Percentiles rank a stretch among this genome's conserved stretches.
Conservation (phyloP, 202 grass and related monocot genomes). For the Zizania palustris region DNA sequence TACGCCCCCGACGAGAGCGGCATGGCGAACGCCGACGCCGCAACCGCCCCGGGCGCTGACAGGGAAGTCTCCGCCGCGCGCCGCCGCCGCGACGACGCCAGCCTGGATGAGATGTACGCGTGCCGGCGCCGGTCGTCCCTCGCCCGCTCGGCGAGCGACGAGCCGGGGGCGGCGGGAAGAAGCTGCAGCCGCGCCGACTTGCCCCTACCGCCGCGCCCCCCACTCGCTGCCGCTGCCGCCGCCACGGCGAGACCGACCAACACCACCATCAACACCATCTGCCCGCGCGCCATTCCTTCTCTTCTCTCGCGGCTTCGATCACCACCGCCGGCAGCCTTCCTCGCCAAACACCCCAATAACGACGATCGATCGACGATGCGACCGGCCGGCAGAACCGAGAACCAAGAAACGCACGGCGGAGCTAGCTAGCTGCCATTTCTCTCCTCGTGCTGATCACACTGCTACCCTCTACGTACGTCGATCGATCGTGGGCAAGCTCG, state of each 20-base stretch:
- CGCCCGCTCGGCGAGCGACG: constrained; percentile 36
- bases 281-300: constrained; percentile 23
- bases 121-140: constrained; percentile 37
- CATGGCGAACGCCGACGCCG: constrained; percentile 66
- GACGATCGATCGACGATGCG: no score
- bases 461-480: neutral
- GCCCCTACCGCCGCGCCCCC: neutral
- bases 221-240: neutral
- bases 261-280: constrained; percentile 1
- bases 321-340: no score
- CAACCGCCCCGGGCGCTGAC: neutral
- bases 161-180: constrained; percentile 4
- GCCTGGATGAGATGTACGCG: constrained; percentile 36
- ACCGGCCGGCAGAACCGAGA: no score
- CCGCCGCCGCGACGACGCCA: neutral
- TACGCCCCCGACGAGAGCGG: constrained; percentile 76
- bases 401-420: neutral
- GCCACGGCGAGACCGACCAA: neutral
- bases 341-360: no score
- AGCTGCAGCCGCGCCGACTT: constrained; percentile 31
- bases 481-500: no score
- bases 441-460: neutral
- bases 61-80: constrained; percentile 20
- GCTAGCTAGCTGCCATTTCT: neutral
- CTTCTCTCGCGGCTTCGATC: neutral